A percentile compares a stretch with the other conserved stretches of the same genome.
These are phyloP conservation scores for Rubus parviflorus DNA, from an alignment of 306 rosid species.

Conservation along the genomic window DNA sequence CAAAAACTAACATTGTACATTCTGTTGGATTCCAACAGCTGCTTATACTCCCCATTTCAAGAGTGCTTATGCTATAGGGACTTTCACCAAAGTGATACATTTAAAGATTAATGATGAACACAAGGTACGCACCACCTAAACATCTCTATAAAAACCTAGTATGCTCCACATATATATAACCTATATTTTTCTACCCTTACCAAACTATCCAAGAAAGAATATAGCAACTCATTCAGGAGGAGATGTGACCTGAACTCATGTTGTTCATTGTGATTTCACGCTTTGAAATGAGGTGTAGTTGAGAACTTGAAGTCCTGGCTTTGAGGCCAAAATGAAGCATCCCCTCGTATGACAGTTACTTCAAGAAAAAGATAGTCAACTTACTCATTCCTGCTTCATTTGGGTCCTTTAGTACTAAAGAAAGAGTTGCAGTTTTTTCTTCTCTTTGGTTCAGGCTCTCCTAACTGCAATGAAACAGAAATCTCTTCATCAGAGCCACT, in stretches of 20 bases:
- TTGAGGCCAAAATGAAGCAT: conserved; percentile 26
- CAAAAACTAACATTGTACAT: conserved; percentile 52
- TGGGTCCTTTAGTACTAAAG: conserved; percentile 38
- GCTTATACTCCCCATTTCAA: conserved; percentile 34
- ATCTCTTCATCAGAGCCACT: conserved; percentile 64
- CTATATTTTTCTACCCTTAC: conserved; percentile 41
- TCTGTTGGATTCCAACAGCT: conserved; percentile 43
- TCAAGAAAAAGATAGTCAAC: conserved; percentile 23
- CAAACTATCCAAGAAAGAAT: conserved; percentile 36
- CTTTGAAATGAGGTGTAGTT: conserved; percentile 24
- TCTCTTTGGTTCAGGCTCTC: conserved; percentile 77
- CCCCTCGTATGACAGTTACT: conserved; percentile 29
- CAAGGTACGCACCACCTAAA: conserved; percentile 40
- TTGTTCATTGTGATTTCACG: conserved; percentile 27
- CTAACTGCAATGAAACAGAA: conserved; percentile 70
- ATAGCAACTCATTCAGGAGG: conserved; percentile 38
- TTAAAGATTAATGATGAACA: conserved; percentile 28
- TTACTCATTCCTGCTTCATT: conserved; percentile 37
- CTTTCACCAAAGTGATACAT: conserved; percentile 38
- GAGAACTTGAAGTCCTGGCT: conserved; percentile 24
- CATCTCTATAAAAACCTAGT: conserved; percentile 46
- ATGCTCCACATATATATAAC: conserved; percentile 52
- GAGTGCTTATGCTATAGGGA: conserved; percentile 55
- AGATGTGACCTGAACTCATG: conserved; percentile 31
- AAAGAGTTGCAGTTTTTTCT: conserved; percentile 53